Base-by-base conservation (phyloP, 805 yeast species). In the Yarrowia keelungensis region DNA sequence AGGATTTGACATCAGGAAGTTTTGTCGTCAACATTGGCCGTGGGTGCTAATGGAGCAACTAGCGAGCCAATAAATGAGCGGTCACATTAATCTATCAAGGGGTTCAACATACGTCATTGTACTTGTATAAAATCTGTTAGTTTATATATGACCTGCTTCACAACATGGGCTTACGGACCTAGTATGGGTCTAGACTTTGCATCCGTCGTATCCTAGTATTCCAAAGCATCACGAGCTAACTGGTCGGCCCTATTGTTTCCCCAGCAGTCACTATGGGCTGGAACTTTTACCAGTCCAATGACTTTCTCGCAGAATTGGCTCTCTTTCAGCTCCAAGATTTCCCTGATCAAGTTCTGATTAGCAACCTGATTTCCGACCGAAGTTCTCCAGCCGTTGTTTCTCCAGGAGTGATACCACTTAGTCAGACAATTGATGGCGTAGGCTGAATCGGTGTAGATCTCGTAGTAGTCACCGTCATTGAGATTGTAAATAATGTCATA, bases 351-450 rank as follows among this genome's bases (percentile, higher is more conserved):
- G n/a, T 47, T 35, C 36, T 14, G n/a, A 9, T 47, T 47, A 10
- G 51, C 51, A 10, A 47, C 51, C 8, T 12, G 9, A 26, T 12
- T 26, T 22, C 36, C 36, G 16, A 22, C 26, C 16, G 36, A 22
- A 5, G 51, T 47, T 3, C 5, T 12, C 51, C 51, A 26, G 5
- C 16, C 35, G 10, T 47, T 47, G 36, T 47, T 47, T 10, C 3
- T 5, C 51, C 51, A 47, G 5, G 51, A 8, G 7, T 26, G n/a
- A 8, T 22, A 12, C 51, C 51, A 47, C 16, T 47, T 47, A 9
- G 49, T 46, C 8, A 46, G 49, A 11, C 49, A 46, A 19, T 46
- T 46, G 49, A 46, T 46, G 15, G 49, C 49, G 49, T 46, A 46
- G 32, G 32, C 32, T 11, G 49, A 46, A 15, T 46, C 49, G 8